Evolutionary conservation across 1,139 yeast species (phyloP), one percentile per base, ranked within the genome.

Genomic region (Taphrina pruni): DNA sequence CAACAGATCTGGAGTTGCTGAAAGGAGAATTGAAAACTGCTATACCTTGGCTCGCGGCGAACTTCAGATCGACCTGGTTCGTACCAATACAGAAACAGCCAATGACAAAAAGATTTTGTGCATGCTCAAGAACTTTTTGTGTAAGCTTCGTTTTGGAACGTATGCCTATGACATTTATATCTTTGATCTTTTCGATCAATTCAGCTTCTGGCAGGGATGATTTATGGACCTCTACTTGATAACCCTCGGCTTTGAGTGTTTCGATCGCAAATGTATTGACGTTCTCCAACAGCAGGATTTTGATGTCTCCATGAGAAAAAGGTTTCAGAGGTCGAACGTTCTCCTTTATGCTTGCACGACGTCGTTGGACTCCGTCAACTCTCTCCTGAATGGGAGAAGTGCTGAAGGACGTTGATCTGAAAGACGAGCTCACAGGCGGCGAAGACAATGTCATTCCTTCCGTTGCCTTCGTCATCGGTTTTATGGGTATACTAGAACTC

Each of bases 71-170:
- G 70, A 94, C 99, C 82, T 94, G 99, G 82, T 94, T 94, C 71
- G 99, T 95, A 77, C 99, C 99, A 76, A 94, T 94, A 84, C 99
- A 94, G 89, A 94, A 94, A 83, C 99, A 94, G 70, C 99, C 99
- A 80, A 95, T 84, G 57, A 87, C 93, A 45, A 90, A 91, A 80
- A 94, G 84, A 81, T 94, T 90, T 78, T 88, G 88, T 69, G 99
- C 99, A 75, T 89, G 90, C 73, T 86, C 84, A 76, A 94, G 84
- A 50, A 94, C 86, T 72, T 86, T 87, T 75, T 86, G 88, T 51
- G 94, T 90, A 77, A 94, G 84, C 79, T 88, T 89, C 70, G 99
- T 94, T 83, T 95, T 94, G 72, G 98, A 93, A 83, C 99, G 90
- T 77, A 94, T 93, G 81, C 99, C 99, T 78, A 94, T 87, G 72